Evolutionary conservation across 2,329 filamentous ascomycete species (phyloP), one percentile per base, ranked within the genome.

Genomic region (Claviceps purpurea): DNA sequence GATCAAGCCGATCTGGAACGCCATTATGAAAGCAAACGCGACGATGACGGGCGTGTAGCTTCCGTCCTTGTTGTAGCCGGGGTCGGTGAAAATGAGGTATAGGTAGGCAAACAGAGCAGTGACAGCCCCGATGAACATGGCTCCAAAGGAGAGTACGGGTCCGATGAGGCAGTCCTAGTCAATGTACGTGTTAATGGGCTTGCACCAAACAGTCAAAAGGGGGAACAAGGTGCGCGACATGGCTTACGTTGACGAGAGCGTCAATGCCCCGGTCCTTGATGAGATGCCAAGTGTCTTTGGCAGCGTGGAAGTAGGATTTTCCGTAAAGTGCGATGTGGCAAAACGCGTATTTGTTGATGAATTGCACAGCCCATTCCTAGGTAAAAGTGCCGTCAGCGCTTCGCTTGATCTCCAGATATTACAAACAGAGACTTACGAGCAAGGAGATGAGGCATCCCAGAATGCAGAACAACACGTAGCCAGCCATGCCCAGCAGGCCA

Each of bases 251-350:
- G 60, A 95, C 78, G 1, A 97, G 78, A 0, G 88, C 89, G 60
- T 96, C 90, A 55, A 96, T 84, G 30, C 91, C 91, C 37, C 91
- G 87, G 62, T 94, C 81, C 65, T 89, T 91, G 73, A 95, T 90
- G 85, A 95, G 87, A 54, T 63, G 81, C 87, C 89, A 95, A 0
- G 89, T 95, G 59, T 88, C 87, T 69, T 94, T 95, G 39, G 90
- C 89, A 0, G 89, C 87, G 1, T 81, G 75, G 51, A 96, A 78
- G 64, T 96, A 97, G 1, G 85, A 72, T 66, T 94, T 94, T 18
- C 91, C 91, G 64, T 96, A 96, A 0, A 96, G 74, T 0, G 91
- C 89, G 62, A 97, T 95, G 64, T 96, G 89, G 34, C 83, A 89
- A 68, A 94, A 95, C 1, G 89, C 89, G 59, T 94, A 95, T 59